Base-by-base conservation (phyloP, 306 rosid genomes). In the Lupinus albus region DNA sequence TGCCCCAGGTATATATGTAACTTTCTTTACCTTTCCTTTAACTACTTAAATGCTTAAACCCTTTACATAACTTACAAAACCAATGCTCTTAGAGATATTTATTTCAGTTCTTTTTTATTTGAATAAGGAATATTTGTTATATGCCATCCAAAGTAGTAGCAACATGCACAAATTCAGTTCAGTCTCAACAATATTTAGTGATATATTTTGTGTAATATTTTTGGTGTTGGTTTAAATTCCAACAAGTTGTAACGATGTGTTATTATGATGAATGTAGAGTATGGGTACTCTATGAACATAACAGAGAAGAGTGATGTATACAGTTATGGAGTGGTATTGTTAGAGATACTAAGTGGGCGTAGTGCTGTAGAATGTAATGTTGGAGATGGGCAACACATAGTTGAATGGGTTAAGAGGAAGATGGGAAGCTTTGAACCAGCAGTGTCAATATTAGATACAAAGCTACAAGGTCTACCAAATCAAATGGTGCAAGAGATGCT, bases 401-500 rank as follows among this genome's bases (percentile, higher is more conserved):
- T 94, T 20, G 99, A 94, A 75, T 94, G 99, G 99, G 92, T 94
- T 62, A 94, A 94, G 85, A 90, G 89, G 80, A 94, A 94, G 76
- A 90, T 94, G 99, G 96, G 95, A 71, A 94, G 96, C 85, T 94
- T 85, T 36, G 96, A 90, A 74, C 97, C 99, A 11, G 96, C 96
- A 3, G 76, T 84, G 8, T 83, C 96, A 10, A 85, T 94, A 52
- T 86, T 94, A 10, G 99, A 94, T 28, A 17, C 85, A 55, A 91
- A 91, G 85, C 97, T 94, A 11, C 99, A 82, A 76, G 80, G 96
- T 10, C 80, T 94, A 17, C 97, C 97, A 5, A 96, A 94, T 78
- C 99, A 94, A 82, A 72, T 90, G 85, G 92, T 94, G 42, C 99
- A 94, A 77, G 99, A 94, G 85, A 94, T 94, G 97, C 96, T 90